Evolutionary conservation across 768 basidiomycete genomes (phyloP), one percentile per base, ranked within the genome.

Genomic region (Clavulina sp.): DNA sequence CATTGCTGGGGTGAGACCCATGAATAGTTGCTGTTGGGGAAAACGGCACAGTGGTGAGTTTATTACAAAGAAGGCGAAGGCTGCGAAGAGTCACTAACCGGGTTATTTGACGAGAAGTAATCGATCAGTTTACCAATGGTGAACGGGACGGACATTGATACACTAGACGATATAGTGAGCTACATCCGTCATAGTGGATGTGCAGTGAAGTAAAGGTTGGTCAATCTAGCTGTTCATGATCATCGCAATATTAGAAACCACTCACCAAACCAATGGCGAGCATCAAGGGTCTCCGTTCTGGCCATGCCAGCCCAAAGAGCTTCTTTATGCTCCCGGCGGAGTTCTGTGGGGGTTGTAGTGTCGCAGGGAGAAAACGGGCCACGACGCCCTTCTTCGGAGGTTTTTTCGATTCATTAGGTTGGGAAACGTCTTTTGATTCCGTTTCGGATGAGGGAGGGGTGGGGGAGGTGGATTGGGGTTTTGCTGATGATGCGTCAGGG

Each of bases 91-190:
- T 18, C 19, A 69, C 78, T 56, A 61, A 89, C 87, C n/a, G 79
- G 77, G 57, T 74, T 72, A 1, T 73, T 57, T 5, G 79, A 68
- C 0, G 83, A 79, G 65, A 95, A 97, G 67, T 83, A 89, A 66
- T 96, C 92, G 55, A 99, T 95, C 49, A 97, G 70, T 63, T 79
- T 85, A 6, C 93, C 93, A 59, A 96, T 81, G 1, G 89, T 89
- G 58, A 95, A 77, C 0, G 93, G 93, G 9, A 97, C 75, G 57
- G 82, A 84, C 80, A 96, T 84, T 3, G 87, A 84, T 21, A 99
- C 85, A 2, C 82, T 70, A 5, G 88, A 87, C 0, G 91, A 93
- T n/a, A 88, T 72, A 16, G 92, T 64, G 5, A 96, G 71, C 56
- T 93, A 66, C 0, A 4, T 4, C 43, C 4, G 26, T 23, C 3